A percentile compares a stretch with the other conserved stretches of the same genome.
phyloP scores from a whole-genome alignment of 176 grass and related monocot genomes.

The Hordeum vulgare region DNA sequence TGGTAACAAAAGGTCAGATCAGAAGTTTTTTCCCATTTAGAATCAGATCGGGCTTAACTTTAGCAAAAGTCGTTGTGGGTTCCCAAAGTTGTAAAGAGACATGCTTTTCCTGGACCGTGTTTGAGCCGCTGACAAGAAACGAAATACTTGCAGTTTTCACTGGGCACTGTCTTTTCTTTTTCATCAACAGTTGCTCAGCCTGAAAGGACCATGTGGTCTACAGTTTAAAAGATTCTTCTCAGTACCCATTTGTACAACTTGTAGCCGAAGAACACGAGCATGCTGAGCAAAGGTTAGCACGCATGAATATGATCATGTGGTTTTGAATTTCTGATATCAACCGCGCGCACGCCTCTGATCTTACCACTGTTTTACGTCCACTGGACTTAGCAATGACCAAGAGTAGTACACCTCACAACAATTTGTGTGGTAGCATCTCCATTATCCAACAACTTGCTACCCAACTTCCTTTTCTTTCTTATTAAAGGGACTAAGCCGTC shows the following conservation, averaged over 20 bases:
- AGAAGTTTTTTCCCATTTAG: too few relatives aligned
- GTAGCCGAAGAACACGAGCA: not conserved
- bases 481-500: not conserved
- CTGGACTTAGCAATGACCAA: conserved; percentile 11
- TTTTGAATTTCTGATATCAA: conserved; percentile 1
- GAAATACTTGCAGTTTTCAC: not conserved
- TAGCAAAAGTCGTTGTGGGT: too few relatives aligned
- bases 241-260: not conserved
- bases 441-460: not conserved
- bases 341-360: not conserved
- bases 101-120: not conserved
- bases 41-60: too few relatives aligned
- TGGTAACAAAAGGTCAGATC: too few relatives aligned
- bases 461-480: not conserved
- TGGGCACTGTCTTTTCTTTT: not conserved
- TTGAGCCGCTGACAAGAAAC: not conserved
- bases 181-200: not conserved
- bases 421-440: not conserved
- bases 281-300: not conserved
- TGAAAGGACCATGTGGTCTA: not conserved
- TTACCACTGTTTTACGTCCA: not conserved
- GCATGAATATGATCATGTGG: not conserved
- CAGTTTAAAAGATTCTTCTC: not conserved
- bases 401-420: not conserved
- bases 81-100: not conserved